Evolutionary conservation across 768 basidiomycete species (phyloP), one percentile per base, ranked within the genome.

Genomic region (Leccinum variicolor): DNA sequence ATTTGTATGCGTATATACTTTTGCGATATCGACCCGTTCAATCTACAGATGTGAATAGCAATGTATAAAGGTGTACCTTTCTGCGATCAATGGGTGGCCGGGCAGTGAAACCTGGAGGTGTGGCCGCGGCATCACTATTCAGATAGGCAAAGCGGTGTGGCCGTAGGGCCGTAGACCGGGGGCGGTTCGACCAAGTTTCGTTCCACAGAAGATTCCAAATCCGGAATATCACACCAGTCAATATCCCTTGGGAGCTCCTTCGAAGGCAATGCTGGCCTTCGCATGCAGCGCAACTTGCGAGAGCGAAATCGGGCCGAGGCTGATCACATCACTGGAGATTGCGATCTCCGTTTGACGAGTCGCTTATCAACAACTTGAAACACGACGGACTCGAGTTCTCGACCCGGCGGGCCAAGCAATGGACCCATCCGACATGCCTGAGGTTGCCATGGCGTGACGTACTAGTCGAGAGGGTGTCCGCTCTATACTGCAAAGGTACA

Each of bases 1-100:
- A 66, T 62, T 59, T 71, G 58, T 74, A 66, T 66, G 61, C 70
- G 62, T 68, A 64, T 68, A 63, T 61, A 57, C 51, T 61, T 61
- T 62, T 62, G 41, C 56, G 28, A 57, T 58, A 52, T 58, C 34
- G 55, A 46, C 55, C 51, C 54, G 48, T 17, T 46, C 31, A 39
- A 48, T 43, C 33, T 48, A 55, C 46, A 48, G 53, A 51, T 59
- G 51, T 59, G 56, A 23, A 15, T 56, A 59, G 54, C 52, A 51
- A 61, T 59, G 59, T 68, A 64, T 50, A 55, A 52, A 21, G 28
- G 6, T 46, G 43, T 57, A 52, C 49, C 55, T 29, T 15, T 52
- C 41, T 54, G 52, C 33, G 58, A 53, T 64, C 59, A 50, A 54
- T 55, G 56, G 50, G 36, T 49, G 52, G 26, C 39, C 58, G 31